Percentiles rank a stretch among this genome's conserved stretches.
phyloP scores from a whole-genome alignment of 2,329 filamentous ascomycete species.

The Pseudogymnoascus sp. region DNA sequence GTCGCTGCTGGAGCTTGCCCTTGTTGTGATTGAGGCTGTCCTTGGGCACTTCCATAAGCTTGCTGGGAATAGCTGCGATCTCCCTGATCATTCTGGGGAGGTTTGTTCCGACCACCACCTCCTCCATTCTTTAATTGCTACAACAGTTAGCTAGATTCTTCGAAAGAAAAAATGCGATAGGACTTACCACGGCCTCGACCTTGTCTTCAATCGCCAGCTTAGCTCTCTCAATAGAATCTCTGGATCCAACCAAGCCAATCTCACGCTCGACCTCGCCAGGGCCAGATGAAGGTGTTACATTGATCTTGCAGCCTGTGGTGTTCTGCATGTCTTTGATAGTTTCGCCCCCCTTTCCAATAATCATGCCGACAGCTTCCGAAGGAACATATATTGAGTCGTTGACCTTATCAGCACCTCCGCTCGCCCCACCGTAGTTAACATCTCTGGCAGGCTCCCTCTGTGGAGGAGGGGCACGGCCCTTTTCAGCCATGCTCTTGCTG shows the following conservation, averaged over 20 bases:
- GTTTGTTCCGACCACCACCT: conserved; percentile 39
- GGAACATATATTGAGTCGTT: conserved; percentile 81
- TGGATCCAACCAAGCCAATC: conserved; percentile 75
- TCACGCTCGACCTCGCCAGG: conserved; percentile 75
- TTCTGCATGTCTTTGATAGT: conserved; percentile 93
- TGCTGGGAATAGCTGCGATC: conserved; percentile 48
- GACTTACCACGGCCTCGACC: conserved; percentile 77
- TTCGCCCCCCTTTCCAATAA: conserved; percentile 90
- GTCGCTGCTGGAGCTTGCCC: conserved; percentile 39
- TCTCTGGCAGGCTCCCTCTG: conserved; percentile 43
- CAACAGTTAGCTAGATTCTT: conserved; percentile 21
- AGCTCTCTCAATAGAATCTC: conserved; percentile 70
- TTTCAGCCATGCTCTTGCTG: conserved; percentile 45
- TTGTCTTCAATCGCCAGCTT: conserved; percentile 87
- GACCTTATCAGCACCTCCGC: conserved; percentile 56
- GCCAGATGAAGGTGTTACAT: conserved; percentile 75
- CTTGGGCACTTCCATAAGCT: conserved; percentile 35
- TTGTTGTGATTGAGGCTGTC: conserved; percentile 40
- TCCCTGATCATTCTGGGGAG: conserved; percentile 48
- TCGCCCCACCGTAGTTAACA: conserved; percentile 35
- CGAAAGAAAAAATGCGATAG: not conserved
- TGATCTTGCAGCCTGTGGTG: conserved; percentile 86
- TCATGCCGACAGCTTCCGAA: conserved; percentile 91
- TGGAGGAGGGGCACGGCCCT: conserved; percentile 30
- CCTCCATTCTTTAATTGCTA: conserved; percentile 48